Percentiles rank a stretch among this genome's conserved stretches.
Evolutionary conservation across 306 rosid species (phyloP).

Genomic region (Rosa lucieae): DNA sequence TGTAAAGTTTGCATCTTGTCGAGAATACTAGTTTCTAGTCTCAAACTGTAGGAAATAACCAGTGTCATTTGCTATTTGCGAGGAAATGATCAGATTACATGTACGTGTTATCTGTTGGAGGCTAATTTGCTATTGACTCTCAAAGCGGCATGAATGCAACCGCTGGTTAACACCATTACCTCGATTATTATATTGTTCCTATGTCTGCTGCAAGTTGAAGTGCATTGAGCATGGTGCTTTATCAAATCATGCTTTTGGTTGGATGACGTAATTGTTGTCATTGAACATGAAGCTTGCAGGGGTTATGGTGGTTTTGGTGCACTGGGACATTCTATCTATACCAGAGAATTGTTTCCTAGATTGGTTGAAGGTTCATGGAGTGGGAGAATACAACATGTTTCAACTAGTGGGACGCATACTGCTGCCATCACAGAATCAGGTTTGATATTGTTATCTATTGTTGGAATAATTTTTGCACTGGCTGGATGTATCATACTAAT

Average conservation of each 20-base stretch:
- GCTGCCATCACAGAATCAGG: slow-evolving; percentile 84
- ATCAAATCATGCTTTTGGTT: slow-evolving; percentile 3
- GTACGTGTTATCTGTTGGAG: background rate
- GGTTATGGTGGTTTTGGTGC: slow-evolving; percentile 99
- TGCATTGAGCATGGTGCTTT: background rate
- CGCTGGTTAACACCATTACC: too few relatives aligned
- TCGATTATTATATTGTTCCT: background rate
- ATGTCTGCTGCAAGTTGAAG: background rate
- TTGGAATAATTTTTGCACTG: background rate
- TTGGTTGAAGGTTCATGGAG: slow-evolving; percentile 86
- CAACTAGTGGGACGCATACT: slow-evolving; percentile 92
- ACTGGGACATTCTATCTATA: slow-evolving; percentile 88
- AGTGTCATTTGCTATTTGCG: background rate
- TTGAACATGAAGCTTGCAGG: slow-evolving; percentile 75
- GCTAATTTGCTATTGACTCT: background rate
- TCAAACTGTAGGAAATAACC: background rate
- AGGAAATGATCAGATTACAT: background rate
- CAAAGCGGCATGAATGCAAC: too few relatives aligned
- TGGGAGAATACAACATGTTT: slow-evolving; percentile 62
- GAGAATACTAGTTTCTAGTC: background rate
- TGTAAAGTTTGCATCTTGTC: background rate
- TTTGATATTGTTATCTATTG: slow-evolving; percentile 8
- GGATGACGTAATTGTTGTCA: slow-evolving; percentile 36
- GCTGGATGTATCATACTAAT: background rate
- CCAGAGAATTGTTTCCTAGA: slow-evolving; percentile 75